Conservation (phyloP, 192 early-diverging fungal species). For the Kickxella alabastrina region DNA sequence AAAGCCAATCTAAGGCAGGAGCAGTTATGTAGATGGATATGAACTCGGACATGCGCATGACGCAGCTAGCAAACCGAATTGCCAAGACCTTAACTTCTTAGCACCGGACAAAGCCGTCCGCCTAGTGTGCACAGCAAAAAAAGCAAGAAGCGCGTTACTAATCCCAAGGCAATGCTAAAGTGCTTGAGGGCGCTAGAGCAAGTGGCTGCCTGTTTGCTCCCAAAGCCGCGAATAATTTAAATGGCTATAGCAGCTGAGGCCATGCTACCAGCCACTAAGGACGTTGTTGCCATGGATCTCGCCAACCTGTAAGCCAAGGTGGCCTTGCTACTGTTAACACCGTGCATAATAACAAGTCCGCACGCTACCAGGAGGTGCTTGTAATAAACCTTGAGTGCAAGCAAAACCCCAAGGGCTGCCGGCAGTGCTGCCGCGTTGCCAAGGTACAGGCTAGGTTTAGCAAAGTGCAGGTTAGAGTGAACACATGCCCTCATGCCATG, state of each 20-base stretch:
- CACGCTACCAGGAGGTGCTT: conserved; percentile 26
- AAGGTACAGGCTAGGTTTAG: conserved; percentile 33
- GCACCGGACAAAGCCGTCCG: conserved; percentile 16
- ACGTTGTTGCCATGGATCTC: conserved; percentile 31
- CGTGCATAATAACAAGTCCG: conserved; percentile 44
- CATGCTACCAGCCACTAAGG: conserved; percentile 27
- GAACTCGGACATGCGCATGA: conserved; percentile 35
- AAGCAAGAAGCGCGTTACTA: conserved; percentile 28
- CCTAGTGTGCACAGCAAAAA: conserved; percentile 16
- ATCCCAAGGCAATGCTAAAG: conserved; percentile 24
- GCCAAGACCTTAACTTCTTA: conserved; percentile 24
- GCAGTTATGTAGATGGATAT: conserved; percentile 50
- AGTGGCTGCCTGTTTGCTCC: conserved; percentile 7
- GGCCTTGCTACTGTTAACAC: conserved; percentile 22
- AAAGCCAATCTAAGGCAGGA: conserved; percentile 42
- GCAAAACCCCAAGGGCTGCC: conserved; percentile 43
- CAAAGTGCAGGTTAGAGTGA: conserved; percentile 22
- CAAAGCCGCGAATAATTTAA: conserved; percentile 26
- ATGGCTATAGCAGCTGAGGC: conserved; percentile 43
- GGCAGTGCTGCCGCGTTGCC: conserved; percentile 19
- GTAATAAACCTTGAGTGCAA: conserved; percentile 44
- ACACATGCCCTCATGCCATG: conserved; percentile 26
- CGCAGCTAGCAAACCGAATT: conserved; percentile 44
- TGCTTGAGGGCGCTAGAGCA: conserved; percentile 12
- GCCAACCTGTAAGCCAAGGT: conserved; percentile 41